Base-by-base conservation (phyloP, 345 rosid species). In the Gossypium longicalyx region DNA sequence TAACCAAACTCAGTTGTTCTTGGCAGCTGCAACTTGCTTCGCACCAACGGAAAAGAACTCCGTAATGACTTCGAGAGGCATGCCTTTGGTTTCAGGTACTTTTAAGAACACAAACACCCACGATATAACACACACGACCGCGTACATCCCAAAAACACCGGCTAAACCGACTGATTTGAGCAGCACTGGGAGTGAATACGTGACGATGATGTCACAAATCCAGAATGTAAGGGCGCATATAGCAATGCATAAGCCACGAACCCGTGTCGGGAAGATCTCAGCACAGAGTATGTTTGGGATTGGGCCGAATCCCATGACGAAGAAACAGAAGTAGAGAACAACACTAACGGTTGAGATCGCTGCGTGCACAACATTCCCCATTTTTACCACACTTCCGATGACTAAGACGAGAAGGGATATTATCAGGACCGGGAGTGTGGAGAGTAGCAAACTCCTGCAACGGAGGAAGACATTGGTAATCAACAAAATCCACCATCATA, bases 301-400 rank as follows among this genome's bases (percentile, higher is more conserved):
- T 17, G 99, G 99, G 54, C 99, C 99, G 2, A 93, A 95, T 13
- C 99, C 99, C 98, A 95, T 90, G 77, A 95, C 97, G 38, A 95
- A 95, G 93, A 82, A 91, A 80, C 98, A 95, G 80, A 90, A 87
- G 80, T 95, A 95, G 17, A 90, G 77, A 47, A 95, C 77, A 0
- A 93, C 89, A 12, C 97, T 87, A 7, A 78, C 82, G 0, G 93
- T 90, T 49, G 97, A 95, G 82, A 93, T 77, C 45, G 85, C 86
- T 38, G 94, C 98, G 16, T 86, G 87, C 34, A 86, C 80, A 0
- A 86, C 82, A 34, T 77, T 82, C 62, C 88, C 87, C 81, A 91
- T 68, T 67, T 85, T 51, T 56, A 93, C 83, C 25, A 80, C 3
- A 51, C 91, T 89, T 34, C 88, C 85, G 19, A 93, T 71, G 74